A percentile compares a stretch with the other conserved stretches of the same genome.
Evolutionary conservation across 305 asterid species (phyloP).

Genomic region (Ilex paraguariensis): DNA sequence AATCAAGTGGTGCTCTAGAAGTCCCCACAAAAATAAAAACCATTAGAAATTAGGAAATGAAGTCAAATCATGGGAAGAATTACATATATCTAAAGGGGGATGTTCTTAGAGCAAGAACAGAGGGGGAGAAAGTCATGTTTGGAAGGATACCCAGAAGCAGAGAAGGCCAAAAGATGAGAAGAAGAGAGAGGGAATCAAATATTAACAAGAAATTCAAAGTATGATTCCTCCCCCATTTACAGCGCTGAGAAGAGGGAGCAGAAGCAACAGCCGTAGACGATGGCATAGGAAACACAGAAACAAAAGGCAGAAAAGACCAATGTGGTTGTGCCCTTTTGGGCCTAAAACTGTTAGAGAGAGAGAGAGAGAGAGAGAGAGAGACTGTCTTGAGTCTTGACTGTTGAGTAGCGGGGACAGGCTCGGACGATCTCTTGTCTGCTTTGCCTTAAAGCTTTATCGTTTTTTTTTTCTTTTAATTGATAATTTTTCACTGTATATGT

Average conservation of each 20-base stretch:
- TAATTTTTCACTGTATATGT: conserved; percentile 5
- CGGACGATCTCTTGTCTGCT: conserved; percentile 55
- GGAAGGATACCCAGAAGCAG: conserved; percentile 3
- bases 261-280: conserved; percentile 59
- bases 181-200: conserved; percentile 52
- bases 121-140: conserved; percentile 28
- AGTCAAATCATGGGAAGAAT: conserved; percentile 28
- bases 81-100: conserved; percentile 18
- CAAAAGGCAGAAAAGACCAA: conserved; percentile 74
- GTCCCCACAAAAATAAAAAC: too few relatives aligned
- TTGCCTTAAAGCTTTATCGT: conserved; percentile 36
- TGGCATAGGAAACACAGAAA: conserved; percentile 65
- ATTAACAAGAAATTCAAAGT: conserved; percentile 77
- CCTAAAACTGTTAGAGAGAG: too few relatives aligned
- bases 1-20: conserved; percentile 13
- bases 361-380: too few relatives aligned
- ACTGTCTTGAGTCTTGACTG: too few relatives aligned
- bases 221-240: conserved; percentile 89
- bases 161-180: conserved; percentile 25
- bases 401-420: conserved; percentile 79
- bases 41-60: conserved; percentile 12
- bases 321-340: conserved; percentile 46
- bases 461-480: neutral
- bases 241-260: conserved; percentile 43
- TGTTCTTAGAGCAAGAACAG: conserved; percentile 33